Evolutionary conservation across 441 rosid species (phyloP), one percentile per base, ranked within the genome.

Genomic region (Gossypium schwendimanii): DNA sequence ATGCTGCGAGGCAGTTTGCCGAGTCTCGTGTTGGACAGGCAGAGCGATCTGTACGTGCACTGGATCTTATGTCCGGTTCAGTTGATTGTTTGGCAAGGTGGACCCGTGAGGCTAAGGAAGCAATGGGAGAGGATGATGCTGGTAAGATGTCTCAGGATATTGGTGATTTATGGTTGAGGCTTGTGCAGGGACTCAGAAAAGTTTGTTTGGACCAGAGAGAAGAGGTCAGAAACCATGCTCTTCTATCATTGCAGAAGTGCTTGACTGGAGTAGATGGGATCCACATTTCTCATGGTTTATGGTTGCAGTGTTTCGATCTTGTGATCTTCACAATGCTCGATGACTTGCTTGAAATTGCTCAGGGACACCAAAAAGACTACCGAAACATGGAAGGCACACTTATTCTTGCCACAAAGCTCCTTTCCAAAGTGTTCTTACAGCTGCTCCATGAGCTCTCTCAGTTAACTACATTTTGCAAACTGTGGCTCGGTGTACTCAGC

Each of bases 1-100:
- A 94, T 81, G 85, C 97, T 4, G 87, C 94, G 2, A 87, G 99
- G 82, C 99, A 91, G 86, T 94, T 94, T 84, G 97, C 99, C 1
- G 99, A 92, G 79, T 92, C 99, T 76, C 98, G 94, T 20, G 92
- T 92, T 47, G 97, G 97, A 65, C 94, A 92, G 78, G 89, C 86
- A 2, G 98, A 87, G 64, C 82, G 94, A 66, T 92, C 97, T 62
- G 80, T 89, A 41, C 80, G 84, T 8, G 91, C 98, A 6, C 79
- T 94, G 52, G 93, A 92, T 82, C 88, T 94, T 52, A 94, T 94
- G 99, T 81, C 88, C 17, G 90, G 86, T 73, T 94, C 98, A 33
- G 87, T 91, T 73, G 90, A 81, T 72, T 86, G 90, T 79, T 81
- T 94, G 67, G 84, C 82, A 8, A 85, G 87, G 72, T 92, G 99